Base-by-base conservation (phyloP, 2,329 filamentous ascomycete species). In the Arthroderma sp. region DNA sequence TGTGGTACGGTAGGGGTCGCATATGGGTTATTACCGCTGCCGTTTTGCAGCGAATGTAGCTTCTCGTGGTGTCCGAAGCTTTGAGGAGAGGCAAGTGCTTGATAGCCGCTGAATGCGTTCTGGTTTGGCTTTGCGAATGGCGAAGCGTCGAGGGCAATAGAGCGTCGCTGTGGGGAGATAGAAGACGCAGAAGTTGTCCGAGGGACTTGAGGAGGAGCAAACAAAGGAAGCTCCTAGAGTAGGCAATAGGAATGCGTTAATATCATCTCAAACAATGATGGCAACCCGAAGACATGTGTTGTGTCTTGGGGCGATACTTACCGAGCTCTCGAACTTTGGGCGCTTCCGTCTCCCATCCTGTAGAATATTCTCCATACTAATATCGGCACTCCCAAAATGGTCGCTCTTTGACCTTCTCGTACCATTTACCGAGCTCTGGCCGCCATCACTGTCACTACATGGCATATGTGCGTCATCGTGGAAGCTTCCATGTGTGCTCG, bases 311-410 rank as follows among this genome's bases (percentile, higher is more conserved):
- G 54, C 17, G 31, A 44, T 13, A 79, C 91, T 84, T 86, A 97
- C 91, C 74, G 91, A 96, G 77, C 91, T 97, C 73, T 97, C 91
- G 75, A 85, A 85, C 74, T 95, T 96, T 66, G 91, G 88, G 68
- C 90, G 84, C 78, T 97, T 96, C 69, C 93, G 85, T 72, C 93
- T 86, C 64, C 91, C 91, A 68, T 94, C 93, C 74, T 97, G 91
- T 61, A 98, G 87, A 72, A 98, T 97, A 70, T 98, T 98, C 65
- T 96, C 91, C 64, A 96, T 83, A 70, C 91, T 97, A 68, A 98
- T 98, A 65, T 98, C 93, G 15, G 93, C 95, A 70, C 89, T 96
- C 53, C 88, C 90, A 66, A 95, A 82, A 63, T 89, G 86, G 66
- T 96, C 91, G 63, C 79, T 83, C 71, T 88, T 90, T 65, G 80